Evolutionary conservation across 805 yeast species (phyloP).

Genomic region (Candida silvatica): DNA sequence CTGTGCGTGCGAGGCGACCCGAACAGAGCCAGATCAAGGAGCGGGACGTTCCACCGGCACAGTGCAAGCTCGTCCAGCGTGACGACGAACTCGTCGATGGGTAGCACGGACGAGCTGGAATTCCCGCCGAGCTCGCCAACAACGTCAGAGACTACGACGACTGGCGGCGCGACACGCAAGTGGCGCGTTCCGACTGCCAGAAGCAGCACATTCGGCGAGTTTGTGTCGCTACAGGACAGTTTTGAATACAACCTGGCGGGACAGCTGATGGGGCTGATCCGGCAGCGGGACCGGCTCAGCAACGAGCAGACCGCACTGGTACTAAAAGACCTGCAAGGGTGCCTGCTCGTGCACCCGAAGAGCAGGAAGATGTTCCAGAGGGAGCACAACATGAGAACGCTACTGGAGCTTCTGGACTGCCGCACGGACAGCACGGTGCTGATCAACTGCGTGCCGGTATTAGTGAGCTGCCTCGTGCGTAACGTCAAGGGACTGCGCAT

Average conservation of each 20-base stretch:
- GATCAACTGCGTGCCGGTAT: constrained; percentile 37
- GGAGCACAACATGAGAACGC: constrained; percentile 28
- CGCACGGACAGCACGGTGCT: constrained; percentile 19
- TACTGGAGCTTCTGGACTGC: constrained; percentile 20
- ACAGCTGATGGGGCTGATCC: constrained; percentile 6
- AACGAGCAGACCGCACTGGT: constrained; percentile 5
- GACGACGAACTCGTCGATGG: neutral
- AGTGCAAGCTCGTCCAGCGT: neutral
- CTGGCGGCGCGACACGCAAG: constrained; percentile 7
- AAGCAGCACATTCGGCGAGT: constrained; percentile 27
- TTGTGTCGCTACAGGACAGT: constrained; percentile 39
- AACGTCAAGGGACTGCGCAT: constrained; percentile 46
- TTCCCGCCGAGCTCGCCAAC: constrained; percentile 1
- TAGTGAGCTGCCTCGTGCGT: constrained; percentile 51
- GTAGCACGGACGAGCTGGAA: neutral
- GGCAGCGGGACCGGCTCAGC: neutral
- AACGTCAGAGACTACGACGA: neutral
- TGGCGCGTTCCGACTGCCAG: constrained; percentile 21
- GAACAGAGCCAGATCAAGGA: neutral
- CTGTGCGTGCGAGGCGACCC: constrained; percentile 3
- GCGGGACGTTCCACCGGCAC: neutral
- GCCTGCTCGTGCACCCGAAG: constrained; percentile 48
- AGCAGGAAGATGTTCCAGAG: constrained; percentile 42
- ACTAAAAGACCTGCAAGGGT: constrained; percentile 45
- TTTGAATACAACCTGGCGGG: constrained; percentile 43